Evolutionary conservation across 83 land plant species (phyloP).

Genomic region (Thuja plicata): DNA sequence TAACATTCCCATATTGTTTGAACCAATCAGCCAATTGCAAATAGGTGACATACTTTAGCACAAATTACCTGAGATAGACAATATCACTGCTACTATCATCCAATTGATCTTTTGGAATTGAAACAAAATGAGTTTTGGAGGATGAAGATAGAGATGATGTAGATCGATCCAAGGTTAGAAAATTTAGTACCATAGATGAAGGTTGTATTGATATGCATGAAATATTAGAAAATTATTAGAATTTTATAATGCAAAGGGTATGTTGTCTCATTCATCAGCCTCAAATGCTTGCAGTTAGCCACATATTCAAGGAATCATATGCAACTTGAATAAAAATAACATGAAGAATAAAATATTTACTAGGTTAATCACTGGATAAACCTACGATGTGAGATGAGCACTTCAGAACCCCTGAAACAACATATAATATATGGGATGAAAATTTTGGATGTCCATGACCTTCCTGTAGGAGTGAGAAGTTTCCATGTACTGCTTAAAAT

Average conservation of each 20-base stretch:
- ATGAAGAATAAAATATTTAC: not conserved
- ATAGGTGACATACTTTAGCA: no score
- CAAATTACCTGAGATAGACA: no score
- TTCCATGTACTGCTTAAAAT: not conserved
- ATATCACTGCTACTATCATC: constrained; percentile 67
- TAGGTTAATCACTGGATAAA: not conserved
- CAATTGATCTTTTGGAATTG: constrained; percentile 38
- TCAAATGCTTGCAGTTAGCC: not conserved
- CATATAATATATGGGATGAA: not conserved
- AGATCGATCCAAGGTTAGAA: constrained; percentile 52
- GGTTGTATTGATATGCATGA: constrained; percentile 19
- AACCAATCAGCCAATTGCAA: no score
- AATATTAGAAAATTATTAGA: constrained; percentile 3
- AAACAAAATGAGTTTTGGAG: constrained; percentile 46
- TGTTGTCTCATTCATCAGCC: not conserved
- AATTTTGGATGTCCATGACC: not conserved
- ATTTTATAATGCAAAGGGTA: not conserved
- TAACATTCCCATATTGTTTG: no score
- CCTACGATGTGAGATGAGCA: not conserved
- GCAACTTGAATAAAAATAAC: not conserved
- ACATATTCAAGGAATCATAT: not conserved
- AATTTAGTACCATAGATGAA: constrained; percentile 27
- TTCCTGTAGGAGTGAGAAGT: constrained; percentile 8
- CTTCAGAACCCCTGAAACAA: not conserved
- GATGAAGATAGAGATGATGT: constrained; percentile 56